A percentile compares a stretch with the other conserved stretches of the same genome.
These are phyloP conservation scores for Colletotrichum phormii DNA, from an alignment of 2,329 filamentous ascomycete species.

Conservation along the genomic window DNA sequence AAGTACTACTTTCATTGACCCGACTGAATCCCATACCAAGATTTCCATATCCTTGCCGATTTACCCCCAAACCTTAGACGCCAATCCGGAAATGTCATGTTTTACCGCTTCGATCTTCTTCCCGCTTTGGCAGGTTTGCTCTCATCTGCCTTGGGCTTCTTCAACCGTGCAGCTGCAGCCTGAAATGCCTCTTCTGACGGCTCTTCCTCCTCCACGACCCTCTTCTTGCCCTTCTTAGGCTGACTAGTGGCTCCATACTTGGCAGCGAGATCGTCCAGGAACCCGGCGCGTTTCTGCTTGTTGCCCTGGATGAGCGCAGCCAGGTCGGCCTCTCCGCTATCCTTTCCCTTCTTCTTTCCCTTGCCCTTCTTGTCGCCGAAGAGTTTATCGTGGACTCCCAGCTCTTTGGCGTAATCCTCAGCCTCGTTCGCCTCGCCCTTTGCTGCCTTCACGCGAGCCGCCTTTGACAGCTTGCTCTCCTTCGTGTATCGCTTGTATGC, in stretches of 20 bases:
- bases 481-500: constrained; percentile 76
- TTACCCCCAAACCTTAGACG: constrained; percentile 9
- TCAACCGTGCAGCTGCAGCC: constrained; percentile 63
- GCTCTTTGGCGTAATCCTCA: constrained; percentile 78
- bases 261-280: constrained; percentile 80
- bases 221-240: constrained; percentile 65
- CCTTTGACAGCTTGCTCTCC: constrained; percentile 75
- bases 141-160: constrained; percentile 46
- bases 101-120: constrained; percentile 24
- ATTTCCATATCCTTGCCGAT: neutral
- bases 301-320: constrained; percentile 81
- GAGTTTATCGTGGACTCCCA: constrained; percentile 79
- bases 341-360: constrained; percentile 51
- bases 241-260: constrained; percentile 72
- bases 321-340: constrained; percentile 64
- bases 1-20: neutral
- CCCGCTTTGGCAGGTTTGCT: constrained; percentile 20
- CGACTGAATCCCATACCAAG: constrained; percentile 5
- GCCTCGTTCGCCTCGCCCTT: constrained; percentile 78
- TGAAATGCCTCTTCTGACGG: constrained; percentile 72
- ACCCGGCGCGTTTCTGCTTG: constrained; percentile 72
- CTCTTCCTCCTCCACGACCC: constrained; percentile 70
- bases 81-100: neutral
- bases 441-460: constrained; percentile 70
- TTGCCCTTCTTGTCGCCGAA: constrained; percentile 61